Base-by-base conservation (phyloP, 129 eudicot species). In the Helichrysum umbraculigerum region DNA sequence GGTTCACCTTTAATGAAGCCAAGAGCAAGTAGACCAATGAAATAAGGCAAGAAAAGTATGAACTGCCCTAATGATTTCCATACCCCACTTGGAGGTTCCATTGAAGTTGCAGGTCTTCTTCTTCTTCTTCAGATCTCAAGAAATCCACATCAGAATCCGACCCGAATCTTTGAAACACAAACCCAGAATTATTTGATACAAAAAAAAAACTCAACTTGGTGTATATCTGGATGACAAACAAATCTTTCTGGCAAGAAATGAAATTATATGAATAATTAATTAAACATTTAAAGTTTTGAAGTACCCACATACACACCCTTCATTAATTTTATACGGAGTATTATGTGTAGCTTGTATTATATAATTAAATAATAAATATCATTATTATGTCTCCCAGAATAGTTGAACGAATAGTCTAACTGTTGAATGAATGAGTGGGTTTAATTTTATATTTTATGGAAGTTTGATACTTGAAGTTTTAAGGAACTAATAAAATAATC, bases 1-100 rank as follows among this genome's bases (percentile, higher is more conserved):
- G 16, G 54, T 81, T 57, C 29, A 93, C 98, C 98, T 91, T 94
- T 94, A 78, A 89, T 68, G 72, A 86, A 66, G 71, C 98, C 98
- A 77, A 94, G 93, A 86, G 82, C 51, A 17, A 94, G 92, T 84
- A 94, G 93, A 69, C 88, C 98, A 84, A 83, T 76, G 79, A 94
- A 94, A 75, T 76, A 89, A 77, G 98, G 98, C 86, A 94, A 86
- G 91, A 94, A 94, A 19, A 85, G 34, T 12, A 89, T 30, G 89
- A 94, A 91, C 34, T 85, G 83, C 82, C 85, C 85, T 39, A 91
- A 57, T 76, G 91, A 81, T 71, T 80, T 66, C 88, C 86, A 88
- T 79, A 91, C 16, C 58, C 97, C 93, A 74, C 84, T 83, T 47
- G 97, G 88, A 66, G 97, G 93, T 63, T 88, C 97, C 97, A 94